A percentile compares a stretch with the other conserved stretches of the same genome.
phyloP scores from a whole-genome alignment of 2,329 filamentous ascomycete genomes.

The Hypoxylon sp. region DNA sequence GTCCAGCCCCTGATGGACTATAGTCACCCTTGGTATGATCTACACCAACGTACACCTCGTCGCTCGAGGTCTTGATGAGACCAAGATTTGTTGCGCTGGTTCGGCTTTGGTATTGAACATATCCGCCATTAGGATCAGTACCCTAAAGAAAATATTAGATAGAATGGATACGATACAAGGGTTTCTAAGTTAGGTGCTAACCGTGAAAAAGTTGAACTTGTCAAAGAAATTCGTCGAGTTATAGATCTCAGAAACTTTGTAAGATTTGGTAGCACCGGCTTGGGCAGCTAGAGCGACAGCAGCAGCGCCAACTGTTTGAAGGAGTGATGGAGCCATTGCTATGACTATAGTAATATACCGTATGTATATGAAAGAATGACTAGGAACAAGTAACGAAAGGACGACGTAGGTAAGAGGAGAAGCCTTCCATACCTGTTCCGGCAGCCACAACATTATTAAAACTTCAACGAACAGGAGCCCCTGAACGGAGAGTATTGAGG shows the following conservation, averaged over 20 bases:
- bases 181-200: constrained; percentile 41
- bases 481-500: constrained; percentile 28
- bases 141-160: constrained; percentile 34
- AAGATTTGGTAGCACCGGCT: constrained; percentile 55
- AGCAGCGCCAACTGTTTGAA: constrained; percentile 57
- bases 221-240: constrained; percentile 63
- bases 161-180: not conserved
- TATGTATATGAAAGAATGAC: constrained; percentile 50
- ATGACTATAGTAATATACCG: constrained; percentile 49
- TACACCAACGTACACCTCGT: constrained; percentile 59
- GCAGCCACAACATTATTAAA: constrained; percentile 35
- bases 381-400: constrained; percentile 56
- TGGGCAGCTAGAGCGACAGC: constrained; percentile 56
- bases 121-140: constrained; percentile 74
- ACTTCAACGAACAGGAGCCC: constrained; percentile 17
- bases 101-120: constrained; percentile 67
- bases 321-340: constrained; percentile 60
- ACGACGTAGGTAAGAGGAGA: constrained; percentile 56
- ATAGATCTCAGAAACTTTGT: constrained; percentile 60
- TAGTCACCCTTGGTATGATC: constrained; percentile 53
- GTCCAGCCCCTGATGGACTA: constrained; percentile 53
- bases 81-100: constrained; percentile 55
- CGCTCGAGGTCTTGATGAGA: constrained; percentile 54
- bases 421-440: constrained; percentile 10
- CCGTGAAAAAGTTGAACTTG: constrained; percentile 62